A percentile compares a stretch with the other conserved stretches of the same genome.
These are phyloP conservation scores for rapeseed (Brassica napus) DNA, from an alignment of 345 rosid species.

Conservation along the genomic window Da-Ae NC_063436.1:14787001-14787500, in stretches of 20 bases:
- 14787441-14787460: conserved; percentile 60
- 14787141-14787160: conserved; percentile 56
- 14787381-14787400: conserved; percentile 57
- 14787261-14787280: conserved; percentile 76
- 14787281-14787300: conserved; percentile 85
- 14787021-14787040: conserved; percentile 70
- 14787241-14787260: conserved; percentile 69
- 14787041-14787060: conserved; percentile 60
- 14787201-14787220: conserved; percentile 44
- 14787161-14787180: conserved; percentile 41
- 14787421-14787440: conserved; percentile 45
- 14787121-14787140: conserved; percentile 85
- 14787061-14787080: conserved; percentile 45
- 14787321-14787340: conserved; percentile 52
- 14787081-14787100: conserved; percentile 43
- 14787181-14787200: conserved; percentile 45
- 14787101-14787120: conserved; percentile 42
- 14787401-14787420: conserved; percentile 40
- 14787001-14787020: conserved; percentile 77
- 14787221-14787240: conserved; percentile 71
- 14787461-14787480: conserved; percentile 71
- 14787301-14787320: conserved; percentile 51
- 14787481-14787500: conserved; percentile 47
- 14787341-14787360: conserved; percentile 69
- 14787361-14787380: conserved; percentile 68